These are phyloP conservation scores for Chloranthus sessilifolius DNA, from an alignment of 164 flowering plant species.

Conservation along the genomic window DNA sequence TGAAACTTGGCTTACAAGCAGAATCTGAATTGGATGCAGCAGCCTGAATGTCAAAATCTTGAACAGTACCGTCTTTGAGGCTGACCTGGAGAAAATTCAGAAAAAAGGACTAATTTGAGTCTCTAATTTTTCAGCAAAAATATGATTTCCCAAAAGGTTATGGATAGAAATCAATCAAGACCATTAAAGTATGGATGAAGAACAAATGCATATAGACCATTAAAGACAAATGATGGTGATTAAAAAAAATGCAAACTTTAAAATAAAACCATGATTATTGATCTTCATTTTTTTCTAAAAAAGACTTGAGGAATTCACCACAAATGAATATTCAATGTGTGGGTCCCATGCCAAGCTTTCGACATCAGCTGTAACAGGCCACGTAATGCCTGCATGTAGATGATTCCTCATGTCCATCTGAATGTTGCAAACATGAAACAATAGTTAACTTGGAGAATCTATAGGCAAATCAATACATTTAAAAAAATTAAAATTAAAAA, in stretches of 20 bases:
- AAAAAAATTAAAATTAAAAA: too few relatives aligned
- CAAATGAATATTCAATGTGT: conserved; percentile 69
- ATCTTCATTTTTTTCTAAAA: too few relatives aligned
- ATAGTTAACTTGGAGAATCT: not conserved
- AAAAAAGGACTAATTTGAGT: not conserved
- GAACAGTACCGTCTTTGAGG: conserved; percentile 82
- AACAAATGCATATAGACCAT: too few relatives aligned
- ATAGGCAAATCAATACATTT: not conserved
- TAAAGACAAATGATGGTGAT: too few relatives aligned
- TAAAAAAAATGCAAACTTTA: too few relatives aligned
- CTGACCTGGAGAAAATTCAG: conserved; percentile 48
- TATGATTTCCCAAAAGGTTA: too few relatives aligned
- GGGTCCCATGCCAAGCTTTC: conserved; percentile 98
- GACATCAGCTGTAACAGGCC: conserved; percentile 79
- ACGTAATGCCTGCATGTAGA: conserved; percentile 61
- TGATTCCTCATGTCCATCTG: conserved; percentile 81
- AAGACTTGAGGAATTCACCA: conserved; percentile 40
- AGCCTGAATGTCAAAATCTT: conserved; percentile 71
- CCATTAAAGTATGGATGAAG: too few relatives aligned
- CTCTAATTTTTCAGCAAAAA: not conserved
- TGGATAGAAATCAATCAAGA: too few relatives aligned
- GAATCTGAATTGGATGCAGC: conserved; percentile 51
- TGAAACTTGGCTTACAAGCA: conserved; percentile 55
- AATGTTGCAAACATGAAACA: conserved; percentile 1
- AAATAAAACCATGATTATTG: too few relatives aligned